These are phyloP conservation scores for Gautieria morchelliformis DNA, from an alignment of 768 basidiomycete species.

Conservation along the genomic window DNA sequence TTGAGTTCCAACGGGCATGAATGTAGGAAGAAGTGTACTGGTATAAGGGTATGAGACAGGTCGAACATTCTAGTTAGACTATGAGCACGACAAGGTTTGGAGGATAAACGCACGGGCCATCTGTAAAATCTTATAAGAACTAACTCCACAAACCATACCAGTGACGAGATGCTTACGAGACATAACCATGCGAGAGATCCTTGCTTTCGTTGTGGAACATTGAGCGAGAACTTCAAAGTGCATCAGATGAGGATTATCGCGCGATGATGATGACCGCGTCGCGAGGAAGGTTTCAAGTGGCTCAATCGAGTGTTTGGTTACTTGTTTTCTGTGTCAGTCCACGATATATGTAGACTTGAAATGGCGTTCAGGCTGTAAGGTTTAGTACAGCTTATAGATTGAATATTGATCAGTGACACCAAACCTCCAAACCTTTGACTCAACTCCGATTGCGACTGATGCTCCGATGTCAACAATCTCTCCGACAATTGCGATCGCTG, in stretches of 20 bases:
- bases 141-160: neutral
- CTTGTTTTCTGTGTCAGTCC: too few species aligned
- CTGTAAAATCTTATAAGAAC: neutral
- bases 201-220: constrained; percentile 73
- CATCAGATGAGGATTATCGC: constrained; percentile 33
- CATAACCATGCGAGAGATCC: constrained; percentile 79
- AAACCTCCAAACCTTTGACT: neutral
- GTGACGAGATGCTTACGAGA: constrained; percentile 38
- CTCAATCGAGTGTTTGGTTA: too few species aligned
- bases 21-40: constrained; percentile 74
- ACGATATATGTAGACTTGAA: neutral
- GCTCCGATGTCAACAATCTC: constrained; percentile 1
- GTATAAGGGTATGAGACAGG: constrained; percentile 18
- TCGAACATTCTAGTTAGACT: neutral
- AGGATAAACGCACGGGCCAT: neutral
- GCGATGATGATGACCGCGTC: neutral
- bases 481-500: neutral
- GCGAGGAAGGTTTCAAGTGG: too few species aligned
- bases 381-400: too few species aligned
- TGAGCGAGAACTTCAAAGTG: constrained; percentile 75
- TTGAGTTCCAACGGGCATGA: constrained; percentile 92
- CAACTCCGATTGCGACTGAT: neutral
- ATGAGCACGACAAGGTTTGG: neutral
- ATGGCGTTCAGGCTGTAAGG: too few species aligned
- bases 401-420: neutral